Evolutionary conservation across 2,329 filamentous ascomycete species (phyloP), one percentile per base, ranked within the genome.

Genomic region (Phialophora tarda): DNA sequence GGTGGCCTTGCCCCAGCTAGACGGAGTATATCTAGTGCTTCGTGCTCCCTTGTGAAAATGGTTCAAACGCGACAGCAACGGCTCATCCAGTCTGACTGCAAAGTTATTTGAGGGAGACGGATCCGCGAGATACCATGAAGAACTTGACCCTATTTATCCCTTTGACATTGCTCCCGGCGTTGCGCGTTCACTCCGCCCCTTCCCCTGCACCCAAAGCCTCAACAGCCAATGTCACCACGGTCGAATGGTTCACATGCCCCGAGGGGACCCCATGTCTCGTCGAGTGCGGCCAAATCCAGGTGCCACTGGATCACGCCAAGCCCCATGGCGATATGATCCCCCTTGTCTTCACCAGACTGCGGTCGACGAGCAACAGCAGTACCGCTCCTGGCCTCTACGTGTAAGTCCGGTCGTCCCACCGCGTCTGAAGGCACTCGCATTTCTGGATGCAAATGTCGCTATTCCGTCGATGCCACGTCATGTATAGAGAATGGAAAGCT

Each of bases 231-330:
- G 48, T 12, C 17, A 23, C 48, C 23, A 12, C 48, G 48, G 23
- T 53, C n/a, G 11, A 21, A 53, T 53, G 48, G n/a, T 4, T 53
- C n/a, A n/a, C 48, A 21, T 53, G n/a, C 24, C 48, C 48, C 48
- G 11, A 53, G 11, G 48, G 48, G 11, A 26, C n/a, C 48, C 17
- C n/a, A 12, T 26, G 24, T 14, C 2, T 23, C 23, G 48, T 53
- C 48, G 44, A 64, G 10, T 64, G 62, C 30, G 62, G 12, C 55
- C 23, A 24, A 61, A 62, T 56, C 8, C 68, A 71, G 2, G 75
- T 77, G 8, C 77, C 75, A 2, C 67, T 78, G 2, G 71, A 78
- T 69, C 77, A 75, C 75, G 63, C 66, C 23, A 51, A 72, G 0
- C 76, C 75, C 24, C n/a, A 71, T 47, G 75, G 73, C n/a, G 66